Evolutionary conservation across 2,329 filamentous ascomycete species (phyloP), one percentile per base, ranked within the genome.

Genomic region (Trichoderma asperellum): DNA sequence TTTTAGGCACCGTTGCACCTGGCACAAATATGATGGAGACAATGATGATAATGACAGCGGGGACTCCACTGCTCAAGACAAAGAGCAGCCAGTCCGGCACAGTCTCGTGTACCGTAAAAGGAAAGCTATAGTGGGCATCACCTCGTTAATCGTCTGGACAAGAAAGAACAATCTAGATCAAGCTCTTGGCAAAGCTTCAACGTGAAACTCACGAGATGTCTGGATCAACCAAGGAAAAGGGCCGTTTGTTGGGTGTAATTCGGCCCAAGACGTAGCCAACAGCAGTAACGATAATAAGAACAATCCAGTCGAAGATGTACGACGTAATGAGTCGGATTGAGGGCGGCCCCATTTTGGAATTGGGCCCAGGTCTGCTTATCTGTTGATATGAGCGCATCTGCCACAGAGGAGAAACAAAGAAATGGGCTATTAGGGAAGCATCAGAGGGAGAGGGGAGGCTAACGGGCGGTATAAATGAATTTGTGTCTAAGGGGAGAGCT

Each of bases 221-320:
- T 27, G 90, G 88, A 75, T 97, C 90, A 43, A 79, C 75, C 16
- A 93, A 86, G 21, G 89, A 90, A 79, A 96, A 95, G 0, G 90
- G 89, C 52, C 89, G 85, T 74, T 89, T 88, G 75, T 89, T 91
- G 2, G 91, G 91, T 21, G 84, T 81, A 65, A 90, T 81, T 61
- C 79, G 82, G 64, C 86, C 86, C 74, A 92, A 85, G n/a, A 83
- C 84, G 63, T 81, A 86, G 68, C 86, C 89, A 32, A 89, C 81
- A 18, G 82, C 85, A 32, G 84, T 88, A 40, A 89, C 85, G 59
- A 78, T 83, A 57, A 91, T 79, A 71, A 92, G 87, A 59, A 92
- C 81, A 24, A 92, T 78, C 92, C 92, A 95, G 81, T 94, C 92
- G 69, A 92, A 80, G 63, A 91, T 79, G 77, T 94, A 94, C 27